Conservation (phyloP, 768 basidiomycete genomes). For the Mycena galopus region DNA sequence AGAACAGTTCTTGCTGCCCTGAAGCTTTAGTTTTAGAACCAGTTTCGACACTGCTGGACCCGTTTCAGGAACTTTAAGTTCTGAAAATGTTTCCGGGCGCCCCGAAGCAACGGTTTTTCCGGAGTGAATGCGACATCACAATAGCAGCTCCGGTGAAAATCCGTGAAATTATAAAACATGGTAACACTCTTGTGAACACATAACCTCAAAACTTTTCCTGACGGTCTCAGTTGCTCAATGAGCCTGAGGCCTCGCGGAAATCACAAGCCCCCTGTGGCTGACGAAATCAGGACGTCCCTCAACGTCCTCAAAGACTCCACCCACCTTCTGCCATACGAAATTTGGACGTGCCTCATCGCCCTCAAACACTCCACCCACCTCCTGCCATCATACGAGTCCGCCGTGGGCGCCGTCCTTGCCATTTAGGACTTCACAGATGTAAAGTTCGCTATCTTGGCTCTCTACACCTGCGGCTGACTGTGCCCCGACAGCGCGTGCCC, state of each 20-base stretch:
- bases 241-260: constrained; percentile 9
- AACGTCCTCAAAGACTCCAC: constrained; percentile 12
- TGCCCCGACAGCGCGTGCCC: not conserved
- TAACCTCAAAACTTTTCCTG: not conserved
- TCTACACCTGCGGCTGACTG: not conserved
- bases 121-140: not conserved
- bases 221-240: not conserved
- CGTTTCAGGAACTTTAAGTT: no score
- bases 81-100: no score
- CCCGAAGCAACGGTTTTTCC: no score
- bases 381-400: not conserved
- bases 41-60: no score
- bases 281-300: constrained; percentile 14
- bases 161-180: not conserved
- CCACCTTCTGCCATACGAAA: constrained; percentile 1
- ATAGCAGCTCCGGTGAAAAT: no score
- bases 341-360: constrained; percentile 5
- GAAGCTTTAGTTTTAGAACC: no score
- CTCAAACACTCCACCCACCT: constrained; percentile 10
- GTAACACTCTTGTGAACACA: not conserved
- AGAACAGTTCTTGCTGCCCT: no score
- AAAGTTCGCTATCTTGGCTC: not conserved
- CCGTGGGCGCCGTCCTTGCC: constrained; percentile 5
- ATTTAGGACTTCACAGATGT: constrained; percentile 15
- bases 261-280: not conserved